These are phyloP conservation scores for Spongospora subterranea DNA, from an alignment of 208 protist genomes.

Conservation along the genomic window DNA sequence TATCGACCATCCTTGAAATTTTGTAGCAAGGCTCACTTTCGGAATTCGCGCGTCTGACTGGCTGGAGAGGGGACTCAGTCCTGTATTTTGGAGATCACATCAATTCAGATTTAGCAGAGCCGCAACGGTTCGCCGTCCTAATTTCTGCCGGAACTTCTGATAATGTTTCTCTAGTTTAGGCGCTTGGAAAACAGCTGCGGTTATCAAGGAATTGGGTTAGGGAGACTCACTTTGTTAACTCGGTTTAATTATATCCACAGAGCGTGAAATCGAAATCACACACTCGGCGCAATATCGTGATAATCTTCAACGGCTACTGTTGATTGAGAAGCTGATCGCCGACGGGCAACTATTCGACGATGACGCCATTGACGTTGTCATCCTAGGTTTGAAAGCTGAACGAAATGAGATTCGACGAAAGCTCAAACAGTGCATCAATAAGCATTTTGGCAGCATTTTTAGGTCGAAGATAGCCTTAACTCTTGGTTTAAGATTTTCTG, in stretches of 20 bases:
- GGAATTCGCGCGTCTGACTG: background rate
- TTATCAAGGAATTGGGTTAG: constrained; percentile 50
- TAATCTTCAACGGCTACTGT: background rate
- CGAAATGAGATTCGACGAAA: background rate
- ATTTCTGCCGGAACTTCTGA: background rate
- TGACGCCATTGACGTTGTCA: background rate
- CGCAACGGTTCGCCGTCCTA: background rate
- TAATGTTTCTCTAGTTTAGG: background rate
- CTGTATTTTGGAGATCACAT: constrained; percentile 55
- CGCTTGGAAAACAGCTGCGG: constrained; percentile 29
- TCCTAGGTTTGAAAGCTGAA: background rate
- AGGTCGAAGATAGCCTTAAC: too few relatives aligned
- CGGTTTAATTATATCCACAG: background rate
- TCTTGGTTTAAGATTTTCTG: too few relatives aligned
- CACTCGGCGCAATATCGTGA: background rate
- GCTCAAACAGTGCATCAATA: constrained; percentile 23
- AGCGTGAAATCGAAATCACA: constrained; percentile 38
- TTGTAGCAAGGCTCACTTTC: constrained; percentile 21
- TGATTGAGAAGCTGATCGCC: constrained; percentile 15
- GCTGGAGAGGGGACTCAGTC: background rate
- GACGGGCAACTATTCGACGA: background rate
- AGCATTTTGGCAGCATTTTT: constrained; percentile 49
- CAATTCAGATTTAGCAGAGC: constrained; percentile 29
- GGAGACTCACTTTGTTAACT: background rate
- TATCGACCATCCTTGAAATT: background rate